A percentile compares a stretch with the other conserved stretches of the same genome.
Evolutionary conservation across 805 yeast genomes (phyloP).

Genomic region (Candida piceae): DNA sequence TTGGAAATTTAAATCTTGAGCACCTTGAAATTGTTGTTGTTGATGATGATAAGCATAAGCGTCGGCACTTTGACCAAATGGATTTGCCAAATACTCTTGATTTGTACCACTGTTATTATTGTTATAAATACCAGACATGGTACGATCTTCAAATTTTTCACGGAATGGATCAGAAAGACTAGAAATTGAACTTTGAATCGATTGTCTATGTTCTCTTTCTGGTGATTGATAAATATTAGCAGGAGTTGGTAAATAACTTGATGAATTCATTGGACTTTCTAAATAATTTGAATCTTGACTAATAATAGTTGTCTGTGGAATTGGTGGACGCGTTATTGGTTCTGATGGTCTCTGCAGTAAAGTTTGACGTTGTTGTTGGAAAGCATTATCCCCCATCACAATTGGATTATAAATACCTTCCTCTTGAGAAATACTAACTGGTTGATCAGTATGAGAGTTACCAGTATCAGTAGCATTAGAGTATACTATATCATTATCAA

Average conservation of each 20-base stretch:
- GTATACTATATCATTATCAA: no score
- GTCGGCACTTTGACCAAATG: neutral
- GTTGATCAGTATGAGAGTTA: neutral
- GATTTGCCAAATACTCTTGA: neutral
- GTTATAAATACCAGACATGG: neutral
- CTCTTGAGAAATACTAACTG: neutral
- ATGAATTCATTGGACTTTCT: neutral
- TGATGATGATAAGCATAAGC: neutral
- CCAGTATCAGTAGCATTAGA: no score
- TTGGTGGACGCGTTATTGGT: neutral
- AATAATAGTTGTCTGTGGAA: neutral
- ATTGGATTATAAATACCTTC: slow-evolving; percentile 1
- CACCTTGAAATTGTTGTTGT: neutral
- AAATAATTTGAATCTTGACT: neutral
- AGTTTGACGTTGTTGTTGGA: neutral
- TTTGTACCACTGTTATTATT: neutral
- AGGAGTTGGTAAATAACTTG: neutral
- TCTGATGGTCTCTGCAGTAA: neutral
- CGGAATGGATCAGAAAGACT: neutral
- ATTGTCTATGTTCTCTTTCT: neutral
- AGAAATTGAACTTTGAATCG: neutral
- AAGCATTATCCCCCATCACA: slow-evolving; percentile 1
- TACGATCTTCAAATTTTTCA: neutral
- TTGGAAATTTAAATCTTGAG: slow-evolving; percentile 12
- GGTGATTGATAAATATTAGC: neutral